phyloP scores from a whole-genome alignment of 805 yeast genomes.

The Saccharomycopsis fibuligera region DNA sequence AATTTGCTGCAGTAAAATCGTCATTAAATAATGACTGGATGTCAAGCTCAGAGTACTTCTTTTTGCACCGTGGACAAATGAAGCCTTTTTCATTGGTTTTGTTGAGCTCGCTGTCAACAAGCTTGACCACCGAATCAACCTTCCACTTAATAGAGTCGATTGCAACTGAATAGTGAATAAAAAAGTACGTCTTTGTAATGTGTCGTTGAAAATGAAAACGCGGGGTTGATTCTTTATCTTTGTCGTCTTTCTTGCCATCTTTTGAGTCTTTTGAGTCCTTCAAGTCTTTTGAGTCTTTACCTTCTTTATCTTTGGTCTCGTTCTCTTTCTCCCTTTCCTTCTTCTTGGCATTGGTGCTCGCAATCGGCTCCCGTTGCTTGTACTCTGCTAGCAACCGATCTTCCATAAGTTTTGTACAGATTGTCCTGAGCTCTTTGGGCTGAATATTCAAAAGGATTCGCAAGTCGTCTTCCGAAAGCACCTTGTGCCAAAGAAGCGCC shows the following conservation, averaged over 20 bases:
- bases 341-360: constrained; percentile 19
- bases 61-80: constrained; percentile 78
- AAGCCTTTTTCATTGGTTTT: constrained; percentile 92
- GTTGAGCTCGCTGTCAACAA: constrained; percentile 74
- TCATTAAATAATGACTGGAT: constrained; percentile 77
- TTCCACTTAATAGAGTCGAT: constrained; percentile 96
- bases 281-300: neutral
- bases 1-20: constrained; percentile 73
- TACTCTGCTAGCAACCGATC: constrained; percentile 73
- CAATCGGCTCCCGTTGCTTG: constrained; percentile 46
- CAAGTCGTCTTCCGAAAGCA: constrained; percentile 87
- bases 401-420: constrained; percentile 75
- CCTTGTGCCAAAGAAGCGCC: constrained; percentile 82
- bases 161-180: constrained; percentile 85
- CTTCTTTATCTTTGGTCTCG: constrained; percentile 18
- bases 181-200: constrained; percentile 74
- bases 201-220: constrained; percentile 47
- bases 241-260: neutral
- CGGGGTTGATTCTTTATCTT: constrained; percentile 40
- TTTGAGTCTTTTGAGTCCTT: neutral
- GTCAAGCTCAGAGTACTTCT: constrained; percentile 78
- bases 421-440: constrained; percentile 76
- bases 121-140: constrained; percentile 76
- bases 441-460: constrained; percentile 75
- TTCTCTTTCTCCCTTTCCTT: neutral